Conservation (phyloP, 345 rosid genomes). For the Corymbia maculata region DNA sequence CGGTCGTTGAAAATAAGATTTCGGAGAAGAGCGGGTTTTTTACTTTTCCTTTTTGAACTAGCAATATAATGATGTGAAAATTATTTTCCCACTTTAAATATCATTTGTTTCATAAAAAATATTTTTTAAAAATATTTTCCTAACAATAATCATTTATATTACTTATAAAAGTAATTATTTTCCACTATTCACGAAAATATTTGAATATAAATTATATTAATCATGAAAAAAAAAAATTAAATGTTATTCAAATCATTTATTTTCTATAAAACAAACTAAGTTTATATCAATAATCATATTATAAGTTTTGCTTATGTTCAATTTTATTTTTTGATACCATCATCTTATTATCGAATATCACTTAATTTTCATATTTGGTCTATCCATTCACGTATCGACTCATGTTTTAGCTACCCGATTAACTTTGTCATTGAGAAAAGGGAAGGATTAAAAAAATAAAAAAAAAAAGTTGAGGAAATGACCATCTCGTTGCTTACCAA, state of each 20-base stretch:
- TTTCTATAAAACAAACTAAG: accelerated
- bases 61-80: neutral
- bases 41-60: neutral
- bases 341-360: neutral
- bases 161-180: too few species aligned
- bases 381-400: neutral
- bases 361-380: neutral
- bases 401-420: neutral
- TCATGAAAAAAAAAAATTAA: neutral
- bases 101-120: too few species aligned
- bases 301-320: neutral
- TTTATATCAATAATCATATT: neutral
- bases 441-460: neutral
- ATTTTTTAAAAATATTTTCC: too few species aligned
- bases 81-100: neutral
- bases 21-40: neutral
- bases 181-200: neutral
- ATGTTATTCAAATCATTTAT: too few species aligned
- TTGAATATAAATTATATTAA: neutral
- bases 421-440: neutral
- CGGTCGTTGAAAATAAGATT: neutral
- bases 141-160: too few species aligned
- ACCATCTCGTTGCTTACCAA: neutral
- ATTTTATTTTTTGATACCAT: neutral
- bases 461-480: neutral